phyloP scores from a whole-genome alignment of 495 filamentous ascomycete species.

The Penicillium riverlandense region DNA sequence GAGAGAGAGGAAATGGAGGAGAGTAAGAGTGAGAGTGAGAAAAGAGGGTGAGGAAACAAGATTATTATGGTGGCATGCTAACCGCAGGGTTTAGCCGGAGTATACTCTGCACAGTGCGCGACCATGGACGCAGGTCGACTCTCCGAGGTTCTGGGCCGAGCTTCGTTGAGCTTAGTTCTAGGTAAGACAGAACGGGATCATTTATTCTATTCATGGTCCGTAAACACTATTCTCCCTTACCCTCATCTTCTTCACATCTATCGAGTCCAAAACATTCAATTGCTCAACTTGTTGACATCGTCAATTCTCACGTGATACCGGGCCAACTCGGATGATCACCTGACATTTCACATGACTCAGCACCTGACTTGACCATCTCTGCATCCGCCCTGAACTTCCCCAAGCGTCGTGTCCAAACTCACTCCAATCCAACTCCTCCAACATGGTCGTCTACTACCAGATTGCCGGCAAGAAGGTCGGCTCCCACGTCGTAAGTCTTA shows the following conservation, averaged over 20 bases:
- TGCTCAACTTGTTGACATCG: no score
- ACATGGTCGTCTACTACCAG: slow-evolving; percentile 82
- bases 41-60: background rate
- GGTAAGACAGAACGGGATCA: no score
- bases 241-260: no score
- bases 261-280: no score
- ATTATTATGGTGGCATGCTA: background rate
- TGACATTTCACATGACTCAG: slow-evolving; percentile 8
- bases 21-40: background rate
- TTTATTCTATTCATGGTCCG: no score
- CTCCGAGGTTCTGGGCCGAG: no score
- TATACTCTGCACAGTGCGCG: no score
- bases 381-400: slow-evolving; percentile 26
- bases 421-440: slow-evolving; percentile 37
- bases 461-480: slow-evolving; percentile 85
- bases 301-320: slow-evolving; percentile 8
- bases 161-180: no score
- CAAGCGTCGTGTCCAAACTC: no score
- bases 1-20: background rate
- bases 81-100: no score
- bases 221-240: no score
- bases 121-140: no score
- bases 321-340: slow-evolving; percentile 18
- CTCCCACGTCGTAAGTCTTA: slow-evolving; percentile 77
- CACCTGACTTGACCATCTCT: slow-evolving; percentile 15